Conservation (phyloP, 2,329 filamentous ascomycete genomes). For the Grosmannia huntii region DNA sequence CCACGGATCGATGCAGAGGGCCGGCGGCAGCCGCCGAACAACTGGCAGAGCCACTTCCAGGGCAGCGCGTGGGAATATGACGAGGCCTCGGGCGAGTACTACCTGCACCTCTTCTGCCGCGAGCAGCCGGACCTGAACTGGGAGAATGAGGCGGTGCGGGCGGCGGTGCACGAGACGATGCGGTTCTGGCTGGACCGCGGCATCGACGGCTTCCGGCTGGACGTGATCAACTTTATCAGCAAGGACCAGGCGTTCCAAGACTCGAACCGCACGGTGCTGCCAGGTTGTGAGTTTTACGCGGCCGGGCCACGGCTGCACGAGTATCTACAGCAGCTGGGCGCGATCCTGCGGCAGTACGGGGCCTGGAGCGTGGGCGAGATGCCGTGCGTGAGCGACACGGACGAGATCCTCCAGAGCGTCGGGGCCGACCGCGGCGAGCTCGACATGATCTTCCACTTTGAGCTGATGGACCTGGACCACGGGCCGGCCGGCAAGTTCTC, state of each 20-base stretch:
- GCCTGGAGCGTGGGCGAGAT: constrained; percentile 56
- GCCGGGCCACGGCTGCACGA: constrained; percentile 42
- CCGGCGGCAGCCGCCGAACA: constrained; percentile 56
- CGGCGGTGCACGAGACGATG: constrained; percentile 60
- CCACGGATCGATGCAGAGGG: constrained; percentile 38
- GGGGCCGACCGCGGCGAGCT: constrained; percentile 1
- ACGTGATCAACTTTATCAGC: constrained; percentile 61
- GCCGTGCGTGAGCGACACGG: constrained; percentile 5
- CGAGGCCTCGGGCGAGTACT: constrained; percentile 57
- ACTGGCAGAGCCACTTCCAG: constrained; percentile 53
- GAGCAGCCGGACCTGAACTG: constrained; percentile 62
- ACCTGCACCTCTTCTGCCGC: constrained; percentile 58
- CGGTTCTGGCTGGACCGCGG: constrained; percentile 67
- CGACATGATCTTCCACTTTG: constrained; percentile 7
- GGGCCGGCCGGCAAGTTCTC: constrained; percentile 5
- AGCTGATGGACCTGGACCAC: constrained; percentile 7
- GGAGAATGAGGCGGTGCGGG: constrained; percentile 55
- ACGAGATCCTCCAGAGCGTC: constrained; percentile 6
- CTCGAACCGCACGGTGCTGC: constrained; percentile 25
- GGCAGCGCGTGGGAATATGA: constrained; percentile 58
- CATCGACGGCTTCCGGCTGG: constrained; percentile 58
- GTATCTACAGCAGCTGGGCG: constrained; percentile 55
- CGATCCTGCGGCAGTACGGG: constrained; percentile 54
- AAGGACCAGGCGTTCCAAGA: constrained; percentile 45
- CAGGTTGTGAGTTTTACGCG: constrained; percentile 32